Conservation (phyloP, 768 basidiomycete genomes). For the Agrocybe chaxingu region DNA sequence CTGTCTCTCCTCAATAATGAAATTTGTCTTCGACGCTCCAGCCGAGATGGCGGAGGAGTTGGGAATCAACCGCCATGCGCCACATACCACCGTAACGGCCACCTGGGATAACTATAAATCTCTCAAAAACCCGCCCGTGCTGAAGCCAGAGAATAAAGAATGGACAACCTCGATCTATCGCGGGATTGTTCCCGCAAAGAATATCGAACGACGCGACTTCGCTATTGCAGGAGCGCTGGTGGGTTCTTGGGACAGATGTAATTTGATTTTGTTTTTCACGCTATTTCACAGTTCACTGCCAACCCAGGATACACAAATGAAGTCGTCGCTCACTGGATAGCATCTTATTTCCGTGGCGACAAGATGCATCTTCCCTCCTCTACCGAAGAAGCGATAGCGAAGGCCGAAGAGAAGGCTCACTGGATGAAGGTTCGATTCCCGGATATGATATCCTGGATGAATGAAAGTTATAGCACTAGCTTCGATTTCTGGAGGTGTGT, state of each 20-base stretch:
- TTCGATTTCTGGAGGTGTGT: slow-evolving; percentile 51
- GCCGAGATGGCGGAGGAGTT: slow-evolving; percentile 45
- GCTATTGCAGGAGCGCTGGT: slow-evolving; percentile 62
- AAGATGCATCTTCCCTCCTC: slow-evolving; percentile 43
- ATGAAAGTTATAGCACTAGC: slow-evolving; percentile 45
- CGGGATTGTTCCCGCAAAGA: slow-evolving; percentile 58
- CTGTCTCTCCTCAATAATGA: not conserved
- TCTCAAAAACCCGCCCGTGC: slow-evolving; percentile 32
- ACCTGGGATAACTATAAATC: slow-evolving; percentile 32
- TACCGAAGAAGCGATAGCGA: slow-evolving; percentile 37
- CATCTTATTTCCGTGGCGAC: slow-evolving; percentile 55
- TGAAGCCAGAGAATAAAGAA: slow-evolving; percentile 24
- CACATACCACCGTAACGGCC: slow-evolving; percentile 8
- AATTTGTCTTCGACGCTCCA: slow-evolving; percentile 14
- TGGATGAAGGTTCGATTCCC: slow-evolving; percentile 56
- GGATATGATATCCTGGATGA: slow-evolving; percentile 37
- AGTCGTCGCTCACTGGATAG: slow-evolving; percentile 58
- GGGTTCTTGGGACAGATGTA: slow-evolving; percentile 12
- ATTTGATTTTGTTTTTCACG: not conserved
- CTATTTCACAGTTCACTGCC: slow-evolving; percentile 40
- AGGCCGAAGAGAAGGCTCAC: slow-evolving; percentile 39
- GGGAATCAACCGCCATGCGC: slow-evolving; percentile 39
- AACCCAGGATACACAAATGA: slow-evolving; percentile 53
- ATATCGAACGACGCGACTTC: slow-evolving; percentile 50
- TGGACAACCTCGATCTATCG: slow-evolving; percentile 50